Conservation (phyloP, 163 green algal species). For the Volvox carteri region DNA sequence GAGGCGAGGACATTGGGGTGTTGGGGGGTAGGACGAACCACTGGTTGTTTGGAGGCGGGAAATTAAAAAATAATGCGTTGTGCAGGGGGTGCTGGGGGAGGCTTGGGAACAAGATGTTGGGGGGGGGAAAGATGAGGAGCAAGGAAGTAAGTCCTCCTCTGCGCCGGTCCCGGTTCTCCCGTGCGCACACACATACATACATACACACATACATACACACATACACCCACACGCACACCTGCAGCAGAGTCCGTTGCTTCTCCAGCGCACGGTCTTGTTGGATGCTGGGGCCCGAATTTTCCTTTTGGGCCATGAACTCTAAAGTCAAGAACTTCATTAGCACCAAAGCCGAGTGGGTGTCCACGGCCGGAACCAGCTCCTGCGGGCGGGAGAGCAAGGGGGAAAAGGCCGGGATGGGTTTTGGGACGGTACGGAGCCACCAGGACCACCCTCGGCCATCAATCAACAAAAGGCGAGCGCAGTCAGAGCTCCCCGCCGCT, state of each 20-base stretch:
- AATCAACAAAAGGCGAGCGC: too few species aligned
- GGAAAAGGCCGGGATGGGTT: neutral
- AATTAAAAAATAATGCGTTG: neutral
- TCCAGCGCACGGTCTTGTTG: neutral
- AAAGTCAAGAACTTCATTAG: neutral
- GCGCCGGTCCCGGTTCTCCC: too few species aligned
- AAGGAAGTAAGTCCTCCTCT: too few species aligned
- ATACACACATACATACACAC: neutral
- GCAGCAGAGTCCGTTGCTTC: neutral
- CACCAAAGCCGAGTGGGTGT: neutral
- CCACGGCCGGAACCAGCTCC: neutral
- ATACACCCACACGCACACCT: neutral
- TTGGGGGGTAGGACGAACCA: neutral
- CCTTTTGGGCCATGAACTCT: neutral
- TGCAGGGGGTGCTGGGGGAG: too few species aligned
- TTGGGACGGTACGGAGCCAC: too few species aligned
- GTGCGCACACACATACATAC: neutral
- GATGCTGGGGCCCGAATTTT: neutral
- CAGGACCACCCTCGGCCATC: too few species aligned
- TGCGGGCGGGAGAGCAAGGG: neutral
- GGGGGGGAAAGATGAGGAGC: too few species aligned
- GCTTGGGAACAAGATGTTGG: too few species aligned
- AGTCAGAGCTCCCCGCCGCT: too few species aligned
- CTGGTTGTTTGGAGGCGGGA: neutral
- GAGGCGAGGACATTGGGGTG: neutral